phyloP scores from a whole-genome alignment of 2,329 filamentous ascomycete genomes.

The Microdochium bolleyi region DNA sequence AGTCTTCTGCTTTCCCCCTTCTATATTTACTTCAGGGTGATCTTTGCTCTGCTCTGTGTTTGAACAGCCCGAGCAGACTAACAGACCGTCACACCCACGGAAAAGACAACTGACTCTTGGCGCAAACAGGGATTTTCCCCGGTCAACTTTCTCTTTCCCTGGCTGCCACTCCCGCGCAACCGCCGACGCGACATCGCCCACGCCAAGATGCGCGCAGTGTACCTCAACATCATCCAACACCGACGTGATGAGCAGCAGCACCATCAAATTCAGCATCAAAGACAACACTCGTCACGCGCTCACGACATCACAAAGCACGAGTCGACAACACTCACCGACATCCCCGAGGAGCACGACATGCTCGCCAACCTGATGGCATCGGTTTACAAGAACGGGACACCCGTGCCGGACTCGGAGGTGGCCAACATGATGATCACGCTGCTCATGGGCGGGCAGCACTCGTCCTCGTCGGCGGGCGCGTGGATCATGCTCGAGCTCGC shows the following conservation, averaged over 20 bases:
- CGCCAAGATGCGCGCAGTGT: conserved; percentile 60
- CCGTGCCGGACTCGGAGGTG: conserved; percentile 66
- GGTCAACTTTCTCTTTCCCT: conserved; percentile 76
- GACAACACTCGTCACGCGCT: no score
- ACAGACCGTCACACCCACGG: not conserved
- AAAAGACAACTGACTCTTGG: no score
- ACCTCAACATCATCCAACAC: conserved; percentile 61
- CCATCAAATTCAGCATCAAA: no score
- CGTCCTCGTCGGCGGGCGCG: conserved; percentile 66
- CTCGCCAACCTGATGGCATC: conserved; percentile 74
- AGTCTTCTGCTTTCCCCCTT: not conserved
- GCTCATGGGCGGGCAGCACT: conserved; percentile 79
- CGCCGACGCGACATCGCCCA: conserved; percentile 63
- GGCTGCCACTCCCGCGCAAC: conserved; percentile 72
- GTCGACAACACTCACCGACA: not conserved
- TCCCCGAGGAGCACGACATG: conserved; percentile 51
- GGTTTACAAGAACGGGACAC: conserved; percentile 64
- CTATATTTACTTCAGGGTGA: not conserved
- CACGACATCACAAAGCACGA: conserved; percentile 19
- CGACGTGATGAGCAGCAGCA: conserved; percentile 43
- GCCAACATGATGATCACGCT: conserved; percentile 83
- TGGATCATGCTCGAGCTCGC: conserved; percentile 74
- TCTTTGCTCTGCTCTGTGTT: not conserved
- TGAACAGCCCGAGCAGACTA: not conserved
- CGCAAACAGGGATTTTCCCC: conserved; percentile 60